Conservation (phyloP, 2,329 filamentous ascomycete species). For the Neophaeococcomyces mojaviensis region DNA sequence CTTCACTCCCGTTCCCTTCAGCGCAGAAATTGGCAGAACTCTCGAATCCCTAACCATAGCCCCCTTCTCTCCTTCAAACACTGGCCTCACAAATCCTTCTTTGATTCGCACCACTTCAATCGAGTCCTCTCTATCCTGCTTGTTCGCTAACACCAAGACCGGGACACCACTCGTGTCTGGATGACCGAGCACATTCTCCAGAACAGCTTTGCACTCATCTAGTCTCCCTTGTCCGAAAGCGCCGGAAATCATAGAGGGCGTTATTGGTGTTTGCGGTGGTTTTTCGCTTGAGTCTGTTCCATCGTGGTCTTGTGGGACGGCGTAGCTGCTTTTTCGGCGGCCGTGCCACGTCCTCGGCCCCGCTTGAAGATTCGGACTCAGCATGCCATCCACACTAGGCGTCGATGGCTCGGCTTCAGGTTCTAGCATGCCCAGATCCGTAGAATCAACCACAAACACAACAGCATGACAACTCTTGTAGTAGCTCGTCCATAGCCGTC, state of each 20-base stretch:
- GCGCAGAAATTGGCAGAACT: conserved; percentile 83
- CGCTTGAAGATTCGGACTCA: not conserved
- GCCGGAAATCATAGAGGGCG: conserved; percentile 20
- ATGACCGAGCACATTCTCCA: conserved; percentile 83
- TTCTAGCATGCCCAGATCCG: conserved; percentile 70
- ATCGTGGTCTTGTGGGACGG: conserved; percentile 20
- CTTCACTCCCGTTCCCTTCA: conserved; percentile 71
- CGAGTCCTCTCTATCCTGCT: conserved; percentile 95
- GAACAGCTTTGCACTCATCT: conserved; percentile 79
- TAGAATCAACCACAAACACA: conserved; percentile 94
- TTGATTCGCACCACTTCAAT: conserved; percentile 97
- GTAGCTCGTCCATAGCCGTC: conserved; percentile 92
- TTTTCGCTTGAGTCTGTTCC: conserved; percentile 13
- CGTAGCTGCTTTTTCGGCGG: conserved; percentile 23
- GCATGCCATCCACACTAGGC: not conserved
- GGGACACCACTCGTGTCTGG: conserved; percentile 87
- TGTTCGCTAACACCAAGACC: conserved; percentile 86
- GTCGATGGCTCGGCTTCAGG: conserved; percentile 48
- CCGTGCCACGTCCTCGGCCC: conserved; percentile 15
- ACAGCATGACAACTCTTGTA: conserved; percentile 92
- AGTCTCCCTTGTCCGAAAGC: conserved; percentile 48
- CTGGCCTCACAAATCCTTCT: conserved; percentile 87
- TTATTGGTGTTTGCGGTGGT: conserved; percentile 32
- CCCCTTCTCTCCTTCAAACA: conserved; percentile 90
- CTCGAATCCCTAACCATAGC: conserved; percentile 79